Evolutionary conservation across 2,329 filamentous ascomycete genomes (phyloP).

Genomic region (Ophiocordyceps sinensis): DNA sequence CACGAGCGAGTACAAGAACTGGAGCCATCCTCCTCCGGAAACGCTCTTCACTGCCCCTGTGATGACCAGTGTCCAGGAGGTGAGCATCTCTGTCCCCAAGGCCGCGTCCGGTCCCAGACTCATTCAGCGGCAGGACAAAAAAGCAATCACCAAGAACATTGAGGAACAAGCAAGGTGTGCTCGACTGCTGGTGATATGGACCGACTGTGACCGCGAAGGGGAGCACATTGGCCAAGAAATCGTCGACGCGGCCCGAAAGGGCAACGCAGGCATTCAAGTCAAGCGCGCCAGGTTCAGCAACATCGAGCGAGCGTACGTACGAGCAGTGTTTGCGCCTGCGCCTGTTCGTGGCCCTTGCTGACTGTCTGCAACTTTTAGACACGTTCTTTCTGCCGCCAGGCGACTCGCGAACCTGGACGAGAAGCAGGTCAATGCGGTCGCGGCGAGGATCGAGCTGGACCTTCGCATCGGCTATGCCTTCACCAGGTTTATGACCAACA

Average conservation of each 20-base stretch:
- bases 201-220: constrained; percentile 93
- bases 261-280: constrained; percentile 60
- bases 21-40: constrained; percentile 67
- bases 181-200: constrained; percentile 87
- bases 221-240: constrained; percentile 94
- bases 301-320: constrained; percentile 67
- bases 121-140: constrained; percentile 48
- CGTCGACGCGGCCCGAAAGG: constrained; percentile 60
- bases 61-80: constrained; percentile 49
- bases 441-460: constrained; percentile 82
- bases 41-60: constrained; percentile 73
- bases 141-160: constrained; percentile 73
- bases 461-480: constrained; percentile 86
- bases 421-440: constrained; percentile 73
- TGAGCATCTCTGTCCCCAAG: constrained; percentile 19
- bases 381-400: constrained; percentile 72
- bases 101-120: constrained; percentile 3
- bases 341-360: neutral
- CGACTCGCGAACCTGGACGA: constrained; percentile 69
- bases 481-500: constrained; percentile 73
- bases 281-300: constrained; percentile 91
- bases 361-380: constrained; percentile 31
- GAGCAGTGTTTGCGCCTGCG: constrained; percentile 1
- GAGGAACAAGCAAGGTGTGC: constrained; percentile 58
- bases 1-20: constrained; percentile 55